Percentiles rank a stretch among this genome's conserved stretches.
phyloP scores from a whole-genome alignment of 192 early-diverging fungal genomes.

The Rhizophagus clarus region DNA sequence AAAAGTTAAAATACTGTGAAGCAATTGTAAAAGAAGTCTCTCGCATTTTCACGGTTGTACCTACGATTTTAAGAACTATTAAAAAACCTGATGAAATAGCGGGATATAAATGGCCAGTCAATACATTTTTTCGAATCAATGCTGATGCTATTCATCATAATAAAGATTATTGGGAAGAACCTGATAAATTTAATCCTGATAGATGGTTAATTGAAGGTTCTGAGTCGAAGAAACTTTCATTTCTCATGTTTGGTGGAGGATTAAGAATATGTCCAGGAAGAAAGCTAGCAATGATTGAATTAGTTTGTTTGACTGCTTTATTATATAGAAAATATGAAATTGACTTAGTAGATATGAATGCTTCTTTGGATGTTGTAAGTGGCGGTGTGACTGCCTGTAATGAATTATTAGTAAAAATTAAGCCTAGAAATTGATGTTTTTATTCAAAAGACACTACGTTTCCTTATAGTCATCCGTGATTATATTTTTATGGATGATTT shows the following conservation, averaged over 20 bases:
- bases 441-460: no score
- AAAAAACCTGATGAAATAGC: constrained; percentile 4
- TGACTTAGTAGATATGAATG: constrained; percentile 9
- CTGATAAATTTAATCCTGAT: constrained; percentile 5
- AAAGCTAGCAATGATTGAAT: neutral
- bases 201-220: neutral
- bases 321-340: constrained; percentile 14
- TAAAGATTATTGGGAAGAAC: neutral
- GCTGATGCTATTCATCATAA: neutral
- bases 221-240: neutral
- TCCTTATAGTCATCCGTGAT: no score
- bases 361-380: neutral
- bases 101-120: constrained; percentile 15
- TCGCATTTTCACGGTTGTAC: neutral
- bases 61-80: neutral
- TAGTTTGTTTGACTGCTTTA: neutral
- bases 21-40: constrained; percentile 6
- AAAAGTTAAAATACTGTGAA: constrained; percentile 13
- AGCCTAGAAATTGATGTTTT: neutral
- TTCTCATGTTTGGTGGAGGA: constrained; percentile 10
- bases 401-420: neutral
- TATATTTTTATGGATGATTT: no score
- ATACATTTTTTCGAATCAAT: neutral
- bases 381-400: neutral
- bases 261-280: constrained; percentile 17